Evolutionary conservation across 2,329 filamentous ascomycete genomes (phyloP).

Genomic region (Cryphonectria japonica): DNA sequence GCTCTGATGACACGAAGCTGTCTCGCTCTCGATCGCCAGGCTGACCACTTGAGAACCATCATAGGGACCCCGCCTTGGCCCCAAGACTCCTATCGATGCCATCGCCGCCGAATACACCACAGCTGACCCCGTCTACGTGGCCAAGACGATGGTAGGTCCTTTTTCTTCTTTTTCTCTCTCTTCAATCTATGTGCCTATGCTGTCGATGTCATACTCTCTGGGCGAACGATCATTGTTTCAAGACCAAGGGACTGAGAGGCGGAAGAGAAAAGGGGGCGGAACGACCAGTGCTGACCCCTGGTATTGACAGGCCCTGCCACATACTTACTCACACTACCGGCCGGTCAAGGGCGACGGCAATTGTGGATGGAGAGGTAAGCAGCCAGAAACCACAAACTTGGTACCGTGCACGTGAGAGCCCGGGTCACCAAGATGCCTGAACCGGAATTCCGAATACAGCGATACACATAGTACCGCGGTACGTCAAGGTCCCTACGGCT

Average conservation of each 20-base stretch:
- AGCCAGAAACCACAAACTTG: background rate
- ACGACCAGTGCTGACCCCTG: slow-evolving; percentile 3
- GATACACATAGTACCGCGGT: background rate
- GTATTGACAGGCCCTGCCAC: slow-evolving; percentile 70
- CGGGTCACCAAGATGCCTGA: background rate
- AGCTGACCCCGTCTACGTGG: slow-evolving; percentile 81
- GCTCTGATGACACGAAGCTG: slow-evolving; percentile 5
- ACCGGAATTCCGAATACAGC: background rate
- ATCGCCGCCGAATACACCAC: slow-evolving; percentile 87
- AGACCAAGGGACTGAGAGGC: background rate
- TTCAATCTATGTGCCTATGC: background rate
- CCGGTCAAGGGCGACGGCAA: slow-evolving; percentile 91
- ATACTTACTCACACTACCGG: slow-evolving; percentile 85
- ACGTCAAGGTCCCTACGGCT: background rate
- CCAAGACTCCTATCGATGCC: slow-evolving; percentile 73
- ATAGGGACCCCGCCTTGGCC: slow-evolving; percentile 82
- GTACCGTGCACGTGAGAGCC: background rate
- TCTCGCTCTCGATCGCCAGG: slow-evolving; percentile 36
- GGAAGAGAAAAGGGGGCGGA: background rate
- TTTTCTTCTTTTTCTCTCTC: slow-evolving; percentile 5
- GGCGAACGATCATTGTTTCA: background rate
- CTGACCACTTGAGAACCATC: slow-evolving; percentile 25
- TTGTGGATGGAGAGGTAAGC: slow-evolving; percentile 95
- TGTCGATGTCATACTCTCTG: background rate
- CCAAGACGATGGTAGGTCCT: slow-evolving; percentile 79